Conservation (phyloP, 441 rosid genomes). For the Pelargonium exstipulatum region DNA sequence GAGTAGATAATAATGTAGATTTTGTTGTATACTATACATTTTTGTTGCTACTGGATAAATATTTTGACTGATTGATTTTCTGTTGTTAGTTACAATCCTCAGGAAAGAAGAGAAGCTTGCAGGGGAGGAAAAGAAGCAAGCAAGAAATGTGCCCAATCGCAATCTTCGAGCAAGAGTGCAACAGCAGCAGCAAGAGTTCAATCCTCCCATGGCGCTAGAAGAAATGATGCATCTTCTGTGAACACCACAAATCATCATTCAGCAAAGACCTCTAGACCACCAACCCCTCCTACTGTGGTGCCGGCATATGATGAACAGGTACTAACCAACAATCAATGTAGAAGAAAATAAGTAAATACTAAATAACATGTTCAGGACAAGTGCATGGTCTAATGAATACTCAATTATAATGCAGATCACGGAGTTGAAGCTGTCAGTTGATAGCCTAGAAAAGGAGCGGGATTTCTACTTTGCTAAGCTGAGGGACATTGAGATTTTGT, state of each 20-base stretch:
- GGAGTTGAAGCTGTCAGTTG: constrained; percentile 80
- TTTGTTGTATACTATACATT: neutral
- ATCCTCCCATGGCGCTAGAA: constrained; percentile 51
- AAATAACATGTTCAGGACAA: neutral
- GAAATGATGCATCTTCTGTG: constrained; percentile 40
- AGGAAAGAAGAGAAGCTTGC: constrained; percentile 83
- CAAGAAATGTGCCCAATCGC: constrained; percentile 57
- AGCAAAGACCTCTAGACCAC: constrained; percentile 40
- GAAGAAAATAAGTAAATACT: neutral
- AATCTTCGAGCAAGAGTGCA: constrained; percentile 49
- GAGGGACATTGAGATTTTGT: constrained; percentile 81
- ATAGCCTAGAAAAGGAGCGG: constrained; percentile 93
- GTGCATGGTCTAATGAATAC: neutral
- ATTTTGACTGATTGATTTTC: neutral
- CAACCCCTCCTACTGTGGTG: constrained; percentile 32
- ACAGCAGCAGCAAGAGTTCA: constrained; percentile 49
- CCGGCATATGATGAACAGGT: constrained; percentile 84
- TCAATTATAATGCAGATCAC: constrained; percentile 54
- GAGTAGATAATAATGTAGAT: neutral
- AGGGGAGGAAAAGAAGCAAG: constrained; percentile 79
- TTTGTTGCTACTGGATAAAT: neutral
- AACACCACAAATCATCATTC: constrained; percentile 37
- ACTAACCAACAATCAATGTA: neutral
- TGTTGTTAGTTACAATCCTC: constrained; percentile 57
- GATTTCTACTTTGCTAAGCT: constrained; percentile 87